phyloP scores from a whole-genome alignment of 2,329 filamentous ascomycete genomes.

The Nannizziopsis arthrosporioides region DNA sequence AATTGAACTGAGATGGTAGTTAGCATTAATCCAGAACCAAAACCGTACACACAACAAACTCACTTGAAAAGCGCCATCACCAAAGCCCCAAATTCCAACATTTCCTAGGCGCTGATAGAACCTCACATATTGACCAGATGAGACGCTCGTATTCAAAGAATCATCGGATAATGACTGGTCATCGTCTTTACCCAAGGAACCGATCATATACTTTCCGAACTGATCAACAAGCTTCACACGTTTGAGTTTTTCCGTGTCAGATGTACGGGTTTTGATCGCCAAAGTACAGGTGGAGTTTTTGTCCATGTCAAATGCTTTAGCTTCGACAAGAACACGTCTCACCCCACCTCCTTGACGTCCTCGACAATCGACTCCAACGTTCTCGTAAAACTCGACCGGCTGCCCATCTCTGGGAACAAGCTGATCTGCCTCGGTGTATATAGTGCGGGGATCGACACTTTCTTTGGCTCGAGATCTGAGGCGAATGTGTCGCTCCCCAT shows the following conservation, averaged over 20 bases:
- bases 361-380: conserved; percentile 25
- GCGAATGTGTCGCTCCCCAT: conserved; percentile 37
- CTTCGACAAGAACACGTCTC: conserved; percentile 30
- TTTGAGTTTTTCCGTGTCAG: conserved; percentile 38
- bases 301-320: conserved; percentile 32
- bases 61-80: conserved; percentile 38
- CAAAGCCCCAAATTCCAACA: conserved; percentile 44
- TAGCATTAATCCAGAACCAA: not conserved
- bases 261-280: conserved; percentile 18
- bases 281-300: conserved; percentile 4
- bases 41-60: conserved; percentile 1
- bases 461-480: conserved; percentile 33
- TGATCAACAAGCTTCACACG: conserved; percentile 39
- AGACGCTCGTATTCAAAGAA: conserved; percentile 14
- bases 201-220: conserved; percentile 43
- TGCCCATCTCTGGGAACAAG: conserved; percentile 33
- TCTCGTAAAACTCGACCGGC: conserved; percentile 40
- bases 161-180: conserved; percentile 25
- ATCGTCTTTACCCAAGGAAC: conserved; percentile 33
- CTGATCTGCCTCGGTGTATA: conserved; percentile 34
- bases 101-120: conserved; percentile 43
- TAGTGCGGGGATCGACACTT: conserved; percentile 17
- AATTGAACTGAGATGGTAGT: conserved; percentile 34
- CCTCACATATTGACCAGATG: conserved; percentile 32
- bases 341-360: conserved; percentile 27